Conservation (phyloP, 1,139 yeast species). For the Zygosaccharomyces pseudobailii region DNA sequence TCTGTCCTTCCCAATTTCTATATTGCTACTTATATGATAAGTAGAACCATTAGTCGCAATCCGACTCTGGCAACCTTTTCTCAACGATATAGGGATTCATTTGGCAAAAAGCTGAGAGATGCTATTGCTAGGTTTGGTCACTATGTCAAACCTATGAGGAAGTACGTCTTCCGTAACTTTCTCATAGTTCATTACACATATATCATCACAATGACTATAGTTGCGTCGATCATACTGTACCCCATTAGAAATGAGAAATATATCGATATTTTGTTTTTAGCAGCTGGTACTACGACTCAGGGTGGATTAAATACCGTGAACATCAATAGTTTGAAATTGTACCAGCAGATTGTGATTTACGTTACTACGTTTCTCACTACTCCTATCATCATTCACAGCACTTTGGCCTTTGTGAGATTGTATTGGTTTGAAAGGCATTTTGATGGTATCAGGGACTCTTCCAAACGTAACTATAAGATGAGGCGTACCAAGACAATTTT, state of each 20-base stretch:
- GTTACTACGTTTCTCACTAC: slow-evolving; percentile 63
- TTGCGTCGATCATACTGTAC: slow-evolving; percentile 69
- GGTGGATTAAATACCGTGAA: slow-evolving; percentile 86
- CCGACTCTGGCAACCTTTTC: slow-evolving; percentile 28
- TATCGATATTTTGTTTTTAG: slow-evolving; percentile 73
- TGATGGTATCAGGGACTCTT: slow-evolving; percentile 69
- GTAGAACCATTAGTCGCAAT: slow-evolving; percentile 23
- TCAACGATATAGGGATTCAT: slow-evolving; percentile 30
- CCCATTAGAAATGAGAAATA: slow-evolving; percentile 65
- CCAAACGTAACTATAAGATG: slow-evolving; percentile 72
- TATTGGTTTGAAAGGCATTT: slow-evolving; percentile 89
- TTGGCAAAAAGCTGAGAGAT: slow-evolving; percentile 39
- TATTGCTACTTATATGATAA: slow-evolving; percentile 9
- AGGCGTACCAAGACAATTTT: slow-evolving; percentile 64
- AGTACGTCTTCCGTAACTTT: slow-evolving; percentile 62
- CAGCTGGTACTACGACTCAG: slow-evolving; percentile 77
- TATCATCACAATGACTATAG: slow-evolving; percentile 47
- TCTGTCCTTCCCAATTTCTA: slow-evolving; percentile 1
- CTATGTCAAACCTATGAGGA: slow-evolving; percentile 44
- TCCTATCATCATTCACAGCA: slow-evolving; percentile 85
- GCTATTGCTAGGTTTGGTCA: slow-evolving; percentile 31
- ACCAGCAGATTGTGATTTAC: slow-evolving; percentile 73
- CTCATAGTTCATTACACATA: slow-evolving; percentile 74
- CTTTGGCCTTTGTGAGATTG: slow-evolving; percentile 70
- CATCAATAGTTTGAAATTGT: slow-evolving; percentile 54